phyloP scores from a whole-genome alignment of 805 yeast genomes.

The Metschnikowia kunwiensis region DNA sequence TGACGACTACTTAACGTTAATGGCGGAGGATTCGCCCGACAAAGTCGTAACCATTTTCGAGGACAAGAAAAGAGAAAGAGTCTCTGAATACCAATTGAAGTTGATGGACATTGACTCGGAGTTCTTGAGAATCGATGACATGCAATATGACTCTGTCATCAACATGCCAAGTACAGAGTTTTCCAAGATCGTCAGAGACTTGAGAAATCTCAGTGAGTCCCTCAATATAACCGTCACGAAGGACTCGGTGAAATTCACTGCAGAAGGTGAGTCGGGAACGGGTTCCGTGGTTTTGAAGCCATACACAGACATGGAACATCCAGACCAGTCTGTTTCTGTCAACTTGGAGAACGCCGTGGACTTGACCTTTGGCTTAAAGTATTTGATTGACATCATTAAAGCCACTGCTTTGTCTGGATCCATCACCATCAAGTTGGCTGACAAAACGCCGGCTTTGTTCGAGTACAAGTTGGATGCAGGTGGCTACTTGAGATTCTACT shows the following conservation, averaged over 20 bases:
- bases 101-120: constrained; percentile 97
- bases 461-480: constrained; percentile 82
- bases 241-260: constrained; percentile 83
- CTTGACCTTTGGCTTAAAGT: constrained; percentile 87
- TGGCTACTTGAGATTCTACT: constrained; percentile 91
- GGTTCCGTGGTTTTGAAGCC: constrained; percentile 88
- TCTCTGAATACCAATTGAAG: constrained; percentile 86
- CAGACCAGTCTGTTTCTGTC: constrained; percentile 71
- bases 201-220: constrained; percentile 83
- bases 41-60: constrained; percentile 79
- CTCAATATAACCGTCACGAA: constrained; percentile 82
- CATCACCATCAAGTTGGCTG: constrained; percentile 83
- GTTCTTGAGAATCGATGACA: constrained; percentile 87
- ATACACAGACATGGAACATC: constrained; percentile 71
- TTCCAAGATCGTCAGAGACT: constrained; percentile 84
- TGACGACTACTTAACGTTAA: constrained; percentile 80
- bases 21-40: constrained; percentile 88
- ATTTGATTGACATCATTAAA: constrained; percentile 86
- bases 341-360: constrained; percentile 83
- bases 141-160: constrained; percentile 83
- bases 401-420: constrained; percentile 75
- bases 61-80: constrained; percentile 85
- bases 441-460: constrained; percentile 89
- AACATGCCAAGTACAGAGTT: constrained; percentile 87
- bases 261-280: constrained; percentile 89